Conservation (phyloP, 352 stramenopile genomes). For the Phytophthora pistaciae region DNA sequence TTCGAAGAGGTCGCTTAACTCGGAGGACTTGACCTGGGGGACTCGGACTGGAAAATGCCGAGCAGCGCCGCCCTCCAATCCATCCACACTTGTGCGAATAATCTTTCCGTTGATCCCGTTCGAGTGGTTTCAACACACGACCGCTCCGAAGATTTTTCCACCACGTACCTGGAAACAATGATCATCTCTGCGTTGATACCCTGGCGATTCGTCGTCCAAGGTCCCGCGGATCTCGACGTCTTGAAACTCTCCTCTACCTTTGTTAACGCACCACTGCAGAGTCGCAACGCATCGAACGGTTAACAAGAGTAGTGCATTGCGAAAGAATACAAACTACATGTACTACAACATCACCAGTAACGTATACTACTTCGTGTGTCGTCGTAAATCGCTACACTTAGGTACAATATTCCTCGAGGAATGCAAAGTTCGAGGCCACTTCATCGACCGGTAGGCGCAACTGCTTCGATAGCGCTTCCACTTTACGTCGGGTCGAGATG, state of each 20-base stretch:
- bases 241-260: too few relatives aligned
- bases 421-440: slow-evolving; percentile 63
- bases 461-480: slow-evolving; percentile 55
- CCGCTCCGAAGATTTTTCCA: neutral
- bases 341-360: too few relatives aligned
- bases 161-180: neutral
- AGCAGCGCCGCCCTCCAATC: neutral
- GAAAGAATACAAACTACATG: too few relatives aligned
- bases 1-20: neutral
- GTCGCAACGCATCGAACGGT: neutral
- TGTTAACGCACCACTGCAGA: neutral
- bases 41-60: neutral
- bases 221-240: too few relatives aligned
- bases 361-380: too few relatives aligned
- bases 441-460: slow-evolving; percentile 59
- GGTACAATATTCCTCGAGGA: slow-evolving; percentile 53
- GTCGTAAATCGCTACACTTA: slow-evolving; percentile 2
- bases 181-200: neutral
- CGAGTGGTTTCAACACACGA: neutral
- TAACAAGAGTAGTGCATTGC: neutral
- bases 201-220: too few relatives aligned
- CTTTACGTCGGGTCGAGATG: slow-evolving; percentile 41
- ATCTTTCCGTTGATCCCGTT: neutral
- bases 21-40: too few relatives aligned
- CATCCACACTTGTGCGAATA: neutral